Evolutionary conservation across 2,329 filamentous ascomycete genomes (phyloP), one percentile per base, ranked within the genome.

Genomic region (Ophiostoma quercus): DNA sequence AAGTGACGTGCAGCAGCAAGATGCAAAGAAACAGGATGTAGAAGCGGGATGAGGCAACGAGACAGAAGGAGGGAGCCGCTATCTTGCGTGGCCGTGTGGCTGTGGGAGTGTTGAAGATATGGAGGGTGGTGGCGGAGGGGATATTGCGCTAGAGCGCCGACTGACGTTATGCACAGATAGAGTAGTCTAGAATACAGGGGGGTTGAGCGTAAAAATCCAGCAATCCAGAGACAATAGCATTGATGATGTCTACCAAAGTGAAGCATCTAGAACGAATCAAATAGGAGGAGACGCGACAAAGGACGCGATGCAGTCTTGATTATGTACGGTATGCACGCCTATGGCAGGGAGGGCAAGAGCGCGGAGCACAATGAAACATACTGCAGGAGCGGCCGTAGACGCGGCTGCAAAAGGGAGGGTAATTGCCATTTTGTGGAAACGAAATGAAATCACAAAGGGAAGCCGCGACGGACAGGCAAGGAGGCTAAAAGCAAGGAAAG

Each of bases 11-110:
- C 57, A 32, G 51, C 25, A 32, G 25, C 25, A 32, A 62, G 12
- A 32, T 62, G 51, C 51, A 57, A 12, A 57, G 51, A 25, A 57
- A 25, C 51, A 57, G 22, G 51, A 12, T 4, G 51, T 57, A 14
- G 51, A 57, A 57, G 51, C 57, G 57, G 25, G 25, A 32, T 25
- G 57, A 34, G 57, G 16, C 43, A 47, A 12, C 4, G 62, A 63
- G 32, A 16, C 25, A 62, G 32, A 14, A 62, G 32, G 57, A 62
- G 57, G 57, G 57, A 62, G 25, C 57, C 57, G 25, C 57, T 32
- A 29, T 39, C 62, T 65, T 39, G 62, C 32, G 62, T 65, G 32
- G 62, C 62, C 8, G 62, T 37, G 62, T 65, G 62, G 62, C 62
- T 65, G 62, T 65, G 62, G 16, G 6, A 19, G 37, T 39, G 39